A percentile compares a stretch with the other conserved stretches of the same genome.
Evolutionary conservation across 352 stramenopile species (phyloP).

Genomic region (Globisporangium heterothallicum): DNA sequence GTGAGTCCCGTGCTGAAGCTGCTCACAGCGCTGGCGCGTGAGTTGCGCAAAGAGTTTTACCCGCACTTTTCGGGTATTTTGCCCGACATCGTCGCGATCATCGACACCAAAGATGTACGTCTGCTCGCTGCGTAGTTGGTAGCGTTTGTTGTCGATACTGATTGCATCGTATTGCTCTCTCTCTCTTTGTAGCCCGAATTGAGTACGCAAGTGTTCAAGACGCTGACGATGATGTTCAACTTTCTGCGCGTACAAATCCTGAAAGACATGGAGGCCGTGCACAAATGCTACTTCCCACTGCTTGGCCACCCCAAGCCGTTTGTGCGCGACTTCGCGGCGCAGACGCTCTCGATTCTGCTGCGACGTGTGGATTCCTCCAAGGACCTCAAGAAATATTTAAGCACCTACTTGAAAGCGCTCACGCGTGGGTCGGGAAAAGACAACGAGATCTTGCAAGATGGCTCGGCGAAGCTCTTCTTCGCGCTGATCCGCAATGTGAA

Average conservation of each 20-base stretch:
- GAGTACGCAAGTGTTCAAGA: slow-evolving; percentile 89
- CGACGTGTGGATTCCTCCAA: slow-evolving; percentile 72
- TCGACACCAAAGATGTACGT: slow-evolving; percentile 82
- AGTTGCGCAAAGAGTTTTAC: slow-evolving; percentile 86
- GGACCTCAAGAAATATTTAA: slow-evolving; percentile 75
- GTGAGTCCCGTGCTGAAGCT: slow-evolving; percentile 79
- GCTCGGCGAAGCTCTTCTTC: slow-evolving; percentile 85
- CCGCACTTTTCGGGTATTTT: slow-evolving; percentile 64
- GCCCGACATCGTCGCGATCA: slow-evolving; percentile 64
- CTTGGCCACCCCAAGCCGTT: slow-evolving; percentile 82
- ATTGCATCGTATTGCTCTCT: background rate
- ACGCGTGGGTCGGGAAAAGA: slow-evolving; percentile 52
- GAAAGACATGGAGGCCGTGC: slow-evolving; percentile 86
- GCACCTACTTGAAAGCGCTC: slow-evolving; percentile 70
- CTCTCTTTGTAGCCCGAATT: slow-evolving; percentile 56
- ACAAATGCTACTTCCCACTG: slow-evolving; percentile 88
- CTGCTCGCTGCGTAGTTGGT: background rate
- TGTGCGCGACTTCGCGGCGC: slow-evolving; percentile 85
- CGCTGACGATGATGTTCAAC: slow-evolving; percentile 87
- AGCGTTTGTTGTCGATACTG: background rate
- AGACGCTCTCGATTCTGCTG: slow-evolving; percentile 82
- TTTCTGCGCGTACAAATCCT: slow-evolving; percentile 79
- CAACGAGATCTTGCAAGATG: slow-evolving; percentile 69
- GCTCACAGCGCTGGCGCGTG: slow-evolving; percentile 68
- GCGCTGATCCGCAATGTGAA: slow-evolving; percentile 80